Evolutionary conservation across 2,329 filamentous ascomycete genomes (phyloP).

Genomic region (Monosporascus sp.): DNA sequence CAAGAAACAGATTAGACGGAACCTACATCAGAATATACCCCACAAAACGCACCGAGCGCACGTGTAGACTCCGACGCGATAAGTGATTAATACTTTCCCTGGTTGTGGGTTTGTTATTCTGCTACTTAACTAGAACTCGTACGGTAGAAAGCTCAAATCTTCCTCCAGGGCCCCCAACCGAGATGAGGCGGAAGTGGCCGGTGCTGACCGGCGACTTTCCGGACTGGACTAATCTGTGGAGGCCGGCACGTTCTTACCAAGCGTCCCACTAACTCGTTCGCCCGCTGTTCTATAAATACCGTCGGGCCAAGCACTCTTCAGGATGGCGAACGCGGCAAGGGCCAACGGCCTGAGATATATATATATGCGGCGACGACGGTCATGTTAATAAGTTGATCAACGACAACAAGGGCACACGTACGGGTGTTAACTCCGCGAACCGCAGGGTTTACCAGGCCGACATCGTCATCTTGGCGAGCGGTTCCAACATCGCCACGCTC

Average conservation of each 20-base stretch:
- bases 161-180: constrained; percentile 36
- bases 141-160: constrained; percentile 17
- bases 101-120: neutral
- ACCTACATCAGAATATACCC: constrained; percentile 42
- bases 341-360: constrained; percentile 22
- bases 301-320: constrained; percentile 21
- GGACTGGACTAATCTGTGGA: constrained; percentile 24
- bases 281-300: constrained; percentile 8
- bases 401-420: constrained; percentile 18
- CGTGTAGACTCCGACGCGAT: constrained; percentile 17
- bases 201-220: constrained; percentile 17
- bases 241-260: no score
- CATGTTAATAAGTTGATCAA: constrained; percentile 19
- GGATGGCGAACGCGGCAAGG: constrained; percentile 25
- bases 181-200: constrained; percentile 26
- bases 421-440: constrained; percentile 44
- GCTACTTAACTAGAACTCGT: constrained; percentile 22
- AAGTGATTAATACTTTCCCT: neutral
- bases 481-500: constrained; percentile 59
- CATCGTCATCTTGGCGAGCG: constrained; percentile 58
- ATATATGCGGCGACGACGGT: constrained; percentile 20
- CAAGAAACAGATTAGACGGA: constrained; percentile 41
- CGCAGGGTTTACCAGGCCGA: constrained; percentile 47
- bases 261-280: no score
- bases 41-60: constrained; percentile 41